Evolutionary conservation across 345 rosid genomes (phyloP).

Genomic region (Salix arbutifolia): DNA sequence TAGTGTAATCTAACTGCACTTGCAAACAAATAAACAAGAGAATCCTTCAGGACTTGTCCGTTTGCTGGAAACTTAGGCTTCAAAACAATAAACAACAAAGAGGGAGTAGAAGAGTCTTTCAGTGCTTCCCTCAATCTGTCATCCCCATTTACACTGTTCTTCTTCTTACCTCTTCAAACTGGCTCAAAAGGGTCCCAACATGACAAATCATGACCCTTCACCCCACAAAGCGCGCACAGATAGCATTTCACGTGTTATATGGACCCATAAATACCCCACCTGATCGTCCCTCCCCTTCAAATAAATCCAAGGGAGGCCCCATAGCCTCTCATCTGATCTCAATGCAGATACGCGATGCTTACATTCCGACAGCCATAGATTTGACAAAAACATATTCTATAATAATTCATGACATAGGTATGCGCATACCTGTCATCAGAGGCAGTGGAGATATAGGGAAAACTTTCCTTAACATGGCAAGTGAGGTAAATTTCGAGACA

Average conservation of each 20-base stretch:
- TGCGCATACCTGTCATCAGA: conserved; percentile 37
- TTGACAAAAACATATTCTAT: conserved; percentile 24
- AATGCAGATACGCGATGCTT: conserved; percentile 39
- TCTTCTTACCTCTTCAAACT: conserved; percentile 6
- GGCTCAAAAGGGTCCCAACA: conserved; percentile 42
- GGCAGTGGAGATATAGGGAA: conserved; percentile 31
- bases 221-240: conserved; percentile 35
- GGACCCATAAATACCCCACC: conserved; percentile 40
- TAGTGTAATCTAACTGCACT: neutral
- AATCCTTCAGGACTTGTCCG: conserved; percentile 26
- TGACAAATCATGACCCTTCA: conserved; percentile 34
- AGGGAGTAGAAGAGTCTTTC: conserved; percentile 29
- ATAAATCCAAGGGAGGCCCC: conserved; percentile 37
- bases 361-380: conserved; percentile 39
- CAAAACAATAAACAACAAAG: conserved; percentile 26
- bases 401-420: conserved; percentile 30
- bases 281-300: conserved; percentile 23
- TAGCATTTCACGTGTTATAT: conserved; percentile 32
- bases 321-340: conserved; percentile 42
- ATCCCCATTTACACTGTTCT: conserved; percentile 23
- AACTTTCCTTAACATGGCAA: conserved; percentile 34
- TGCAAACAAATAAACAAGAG: conserved; percentile 28
- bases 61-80: conserved; percentile 36
- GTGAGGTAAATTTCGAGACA: conserved; percentile 28
- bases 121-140: conserved; percentile 29